phyloP scores from a whole-genome alignment of 352 stramenopile genomes.

The Globisporangium emineosum region DNA sequence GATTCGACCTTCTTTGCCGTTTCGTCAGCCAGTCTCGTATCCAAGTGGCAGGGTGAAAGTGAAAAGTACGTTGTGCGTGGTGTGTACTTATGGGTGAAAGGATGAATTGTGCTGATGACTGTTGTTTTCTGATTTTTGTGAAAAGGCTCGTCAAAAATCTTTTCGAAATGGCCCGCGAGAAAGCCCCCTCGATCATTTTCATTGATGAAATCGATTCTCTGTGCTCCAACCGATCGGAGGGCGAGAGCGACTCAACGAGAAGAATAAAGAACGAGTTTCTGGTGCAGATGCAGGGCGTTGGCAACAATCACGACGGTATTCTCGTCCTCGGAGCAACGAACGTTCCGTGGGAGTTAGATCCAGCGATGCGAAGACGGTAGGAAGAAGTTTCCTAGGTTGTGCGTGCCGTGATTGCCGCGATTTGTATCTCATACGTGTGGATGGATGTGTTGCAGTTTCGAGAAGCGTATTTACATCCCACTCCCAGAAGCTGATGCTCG shows the following conservation, averaged over 20 bases:
- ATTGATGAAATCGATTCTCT: slow-evolving; percentile 98
- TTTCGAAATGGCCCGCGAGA: slow-evolving; percentile 97
- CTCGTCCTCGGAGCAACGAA: slow-evolving; percentile 98
- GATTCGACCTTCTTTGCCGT: slow-evolving; percentile 98
- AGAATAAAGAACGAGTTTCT: slow-evolving; percentile 99
- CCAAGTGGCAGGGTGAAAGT: slow-evolving; percentile 98
- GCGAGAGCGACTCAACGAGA: slow-evolving; percentile 94
- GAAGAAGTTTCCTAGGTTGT: not conserved
- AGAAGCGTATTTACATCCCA: slow-evolving; percentile 99
- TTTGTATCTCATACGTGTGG: slow-evolving; percentile 13
- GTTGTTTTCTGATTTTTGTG: not conserved
- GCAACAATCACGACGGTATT: slow-evolving; percentile 88
- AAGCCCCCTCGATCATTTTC: slow-evolving; percentile 94
- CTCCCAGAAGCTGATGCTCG: slow-evolving; percentile 92
- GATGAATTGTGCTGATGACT: not conserved
- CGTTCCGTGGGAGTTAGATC: slow-evolving; percentile 97
- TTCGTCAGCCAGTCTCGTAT: slow-evolving; percentile 96
- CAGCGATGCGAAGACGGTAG: slow-evolving; percentile 93
- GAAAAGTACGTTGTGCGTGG: slow-evolving; percentile 54
- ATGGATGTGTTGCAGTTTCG: slow-evolving; percentile 76
- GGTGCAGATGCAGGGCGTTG: slow-evolving; percentile 97
- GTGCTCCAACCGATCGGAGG: slow-evolving; percentile 89
- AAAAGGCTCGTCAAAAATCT: slow-evolving; percentile 95
- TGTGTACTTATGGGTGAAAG: slow-evolving; percentile 3
- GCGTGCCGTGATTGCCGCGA: not conserved